These are phyloP conservation scores for Alternaria sp. DNA, from an alignment of 2,329 filamentous ascomycete species.

Conservation along the genomic window DNA sequence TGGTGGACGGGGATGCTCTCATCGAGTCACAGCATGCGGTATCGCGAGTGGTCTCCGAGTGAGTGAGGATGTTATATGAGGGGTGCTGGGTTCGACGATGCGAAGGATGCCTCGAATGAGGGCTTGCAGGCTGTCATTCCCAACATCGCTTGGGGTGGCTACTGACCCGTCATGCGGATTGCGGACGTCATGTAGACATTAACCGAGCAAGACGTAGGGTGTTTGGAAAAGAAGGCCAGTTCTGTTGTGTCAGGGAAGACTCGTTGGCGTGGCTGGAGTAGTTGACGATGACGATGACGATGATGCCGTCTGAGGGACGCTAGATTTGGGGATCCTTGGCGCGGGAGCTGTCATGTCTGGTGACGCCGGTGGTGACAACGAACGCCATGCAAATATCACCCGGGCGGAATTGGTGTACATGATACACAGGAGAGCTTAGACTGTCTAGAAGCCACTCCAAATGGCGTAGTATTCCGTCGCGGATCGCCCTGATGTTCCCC, in stretches of 20 bases:
- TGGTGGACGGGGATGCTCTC: neutral
- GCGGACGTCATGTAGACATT: neutral
- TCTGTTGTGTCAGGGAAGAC: neutral
- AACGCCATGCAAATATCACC: neutral
- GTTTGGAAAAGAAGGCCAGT: neutral
- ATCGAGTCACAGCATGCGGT: neutral
- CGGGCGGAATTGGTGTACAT: neutral
- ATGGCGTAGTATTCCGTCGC: neutral
- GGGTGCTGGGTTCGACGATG: neutral
- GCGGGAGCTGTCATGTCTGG: neutral
- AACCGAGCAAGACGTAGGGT: neutral
- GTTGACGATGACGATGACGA: neutral
- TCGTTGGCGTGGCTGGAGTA: neutral
- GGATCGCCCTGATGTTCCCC: neutral
- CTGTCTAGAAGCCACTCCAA: neutral
- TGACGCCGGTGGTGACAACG: neutral
- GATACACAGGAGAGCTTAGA: accelerated
- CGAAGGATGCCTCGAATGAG: neutral
- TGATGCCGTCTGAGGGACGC: neutral
- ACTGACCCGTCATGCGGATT: neutral
- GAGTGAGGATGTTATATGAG: neutral
- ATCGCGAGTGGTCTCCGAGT: neutral
- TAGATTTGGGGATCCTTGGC: neutral
- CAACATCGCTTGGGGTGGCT: neutral
- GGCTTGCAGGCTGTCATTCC: neutral